Conservation (phyloP, 2,329 filamentous ascomycete genomes). For the Hypoxylon sp. region DNA sequence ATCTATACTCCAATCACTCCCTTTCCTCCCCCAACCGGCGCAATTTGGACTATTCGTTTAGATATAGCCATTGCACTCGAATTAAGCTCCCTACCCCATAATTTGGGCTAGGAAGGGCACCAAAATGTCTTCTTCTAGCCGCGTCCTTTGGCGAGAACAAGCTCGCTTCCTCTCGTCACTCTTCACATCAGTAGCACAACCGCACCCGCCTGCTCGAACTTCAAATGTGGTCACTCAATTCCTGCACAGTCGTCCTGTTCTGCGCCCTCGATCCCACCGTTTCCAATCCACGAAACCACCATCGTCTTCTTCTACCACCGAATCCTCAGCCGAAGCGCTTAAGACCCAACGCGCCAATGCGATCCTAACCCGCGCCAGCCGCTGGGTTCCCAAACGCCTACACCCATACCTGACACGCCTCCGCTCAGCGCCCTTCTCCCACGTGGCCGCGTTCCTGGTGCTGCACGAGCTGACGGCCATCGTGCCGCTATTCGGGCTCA, state of each 20-base stretch:
- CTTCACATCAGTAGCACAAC: background rate
- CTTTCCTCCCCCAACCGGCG: too few species aligned
- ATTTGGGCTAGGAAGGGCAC: background rate
- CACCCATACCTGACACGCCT: slow-evolving; percentile 78
- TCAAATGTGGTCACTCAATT: slow-evolving; percentile 3
- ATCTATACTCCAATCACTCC: background rate
- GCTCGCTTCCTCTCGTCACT: slow-evolving; percentile 22
- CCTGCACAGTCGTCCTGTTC: slow-evolving; percentile 1
- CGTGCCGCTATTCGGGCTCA: slow-evolving; percentile 80
- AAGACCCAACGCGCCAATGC: slow-evolving; percentile 37
- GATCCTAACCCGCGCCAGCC: slow-evolving; percentile 59
- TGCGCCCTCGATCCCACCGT: slow-evolving; percentile 30
- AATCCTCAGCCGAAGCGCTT: slow-evolving; percentile 21
- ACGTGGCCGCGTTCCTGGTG: slow-evolving; percentile 87
- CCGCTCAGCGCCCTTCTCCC: slow-evolving; percentile 81
- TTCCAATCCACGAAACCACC: slow-evolving; percentile 44
- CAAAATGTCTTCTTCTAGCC: slow-evolving; percentile 37
- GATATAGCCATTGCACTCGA: background rate
- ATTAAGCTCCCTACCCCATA: background rate
- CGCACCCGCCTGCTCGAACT: slow-evolving; percentile 4
- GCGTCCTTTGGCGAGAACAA: slow-evolving; percentile 38
- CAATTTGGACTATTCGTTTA: background rate
- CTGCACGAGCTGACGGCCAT: slow-evolving; percentile 94
- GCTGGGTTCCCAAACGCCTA: slow-evolving; percentile 72
- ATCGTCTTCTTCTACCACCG: background rate